Evolutionary conservation across 192 early-diverging fungal genomes (phyloP).

Genomic region (Coemansia sp.): DNA sequence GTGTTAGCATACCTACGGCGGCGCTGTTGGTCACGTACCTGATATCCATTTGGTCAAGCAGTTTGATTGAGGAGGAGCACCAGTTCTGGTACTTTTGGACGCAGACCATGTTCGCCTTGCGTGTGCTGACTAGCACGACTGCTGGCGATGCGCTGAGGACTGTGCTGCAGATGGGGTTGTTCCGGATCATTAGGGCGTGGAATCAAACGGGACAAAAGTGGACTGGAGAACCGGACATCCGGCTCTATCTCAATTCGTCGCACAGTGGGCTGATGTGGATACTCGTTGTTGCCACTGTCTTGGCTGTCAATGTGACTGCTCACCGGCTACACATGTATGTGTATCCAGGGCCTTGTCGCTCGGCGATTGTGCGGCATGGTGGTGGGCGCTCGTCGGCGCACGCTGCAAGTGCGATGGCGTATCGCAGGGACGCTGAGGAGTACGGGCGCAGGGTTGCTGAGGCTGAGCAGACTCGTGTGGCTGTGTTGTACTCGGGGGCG

Average conservation of each 20-base stretch:
- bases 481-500: slow-evolving; percentile 3
- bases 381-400: neutral
- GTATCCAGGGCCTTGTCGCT: slow-evolving; percentile 2
- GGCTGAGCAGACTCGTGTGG: neutral
- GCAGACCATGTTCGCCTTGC: slow-evolving; percentile 60
- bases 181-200: slow-evolving; percentile 43
- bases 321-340: slow-evolving; percentile 17
- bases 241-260: slow-evolving; percentile 22
- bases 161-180: slow-evolving; percentile 37
- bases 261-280: slow-evolving; percentile 30
- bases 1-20: slow-evolving; percentile 16
- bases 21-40: slow-evolving; percentile 53
- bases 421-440: slow-evolving; percentile 1
- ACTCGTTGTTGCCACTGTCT: slow-evolving; percentile 11
- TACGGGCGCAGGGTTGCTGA: neutral
- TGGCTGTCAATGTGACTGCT: slow-evolving; percentile 9
- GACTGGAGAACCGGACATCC: slow-evolving; percentile 39
- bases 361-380: neutral
- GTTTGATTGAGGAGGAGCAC: slow-evolving; percentile 75
- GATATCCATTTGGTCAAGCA: slow-evolving; percentile 61
- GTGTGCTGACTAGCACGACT: slow-evolving; percentile 12
- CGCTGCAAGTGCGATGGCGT: neutral
- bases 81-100: slow-evolving; percentile 72
- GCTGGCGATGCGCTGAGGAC: slow-evolving; percentile 1
- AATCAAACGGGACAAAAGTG: slow-evolving; percentile 52